Evolutionary conservation across 2,329 filamentous ascomycete species (phyloP).

Genomic region (Colletotrichum higginsianum): DNA sequence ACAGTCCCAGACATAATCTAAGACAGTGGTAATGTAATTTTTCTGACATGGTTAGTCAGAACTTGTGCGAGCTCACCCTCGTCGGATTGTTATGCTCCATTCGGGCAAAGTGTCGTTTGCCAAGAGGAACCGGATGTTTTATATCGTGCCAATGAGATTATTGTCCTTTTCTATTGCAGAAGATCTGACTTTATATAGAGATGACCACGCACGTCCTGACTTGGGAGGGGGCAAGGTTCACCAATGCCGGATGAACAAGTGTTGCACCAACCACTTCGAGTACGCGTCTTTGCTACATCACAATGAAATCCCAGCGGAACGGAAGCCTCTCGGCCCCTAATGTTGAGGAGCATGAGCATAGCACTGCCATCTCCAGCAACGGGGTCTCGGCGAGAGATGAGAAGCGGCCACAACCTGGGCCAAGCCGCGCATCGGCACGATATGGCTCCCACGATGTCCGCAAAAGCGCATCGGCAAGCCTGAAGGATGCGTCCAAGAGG

Average conservation of each 20-base stretch:
- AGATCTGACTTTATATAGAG: not conserved
- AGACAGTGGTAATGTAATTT: conserved; percentile 14
- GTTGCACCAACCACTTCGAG: not conserved
- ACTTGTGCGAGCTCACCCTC: not conserved
- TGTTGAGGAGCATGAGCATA: conserved; percentile 9
- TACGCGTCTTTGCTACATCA: not conserved
- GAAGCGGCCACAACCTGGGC: not conserved
- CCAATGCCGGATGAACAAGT: too few species aligned
- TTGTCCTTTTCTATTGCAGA: too few species aligned
- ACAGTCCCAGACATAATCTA: conserved; percentile 29
- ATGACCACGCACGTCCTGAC: not conserved
- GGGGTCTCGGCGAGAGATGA: not conserved
- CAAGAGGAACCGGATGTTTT: not conserved
- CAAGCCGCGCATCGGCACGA: conserved; percentile 16
- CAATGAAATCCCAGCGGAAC: conserved; percentile 26
- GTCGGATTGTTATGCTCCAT: not conserved
- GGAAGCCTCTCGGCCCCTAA: conserved; percentile 23
- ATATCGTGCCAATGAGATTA: not conserved
- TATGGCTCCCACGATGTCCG: conserved; percentile 38
- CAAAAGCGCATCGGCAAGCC: conserved; percentile 47
- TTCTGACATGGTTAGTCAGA: not conserved
- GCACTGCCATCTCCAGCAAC: not conserved
- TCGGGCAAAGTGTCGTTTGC: not conserved
- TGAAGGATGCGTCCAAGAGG: conserved; percentile 65
- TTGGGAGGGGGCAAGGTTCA: too few species aligned